A percentile compares a stretch with the other conserved stretches of the same genome.
These are phyloP conservation scores for Creolimax fragrantissima DNA, from an alignment of 78 protist species.

Conservation along the genomic window DNA sequence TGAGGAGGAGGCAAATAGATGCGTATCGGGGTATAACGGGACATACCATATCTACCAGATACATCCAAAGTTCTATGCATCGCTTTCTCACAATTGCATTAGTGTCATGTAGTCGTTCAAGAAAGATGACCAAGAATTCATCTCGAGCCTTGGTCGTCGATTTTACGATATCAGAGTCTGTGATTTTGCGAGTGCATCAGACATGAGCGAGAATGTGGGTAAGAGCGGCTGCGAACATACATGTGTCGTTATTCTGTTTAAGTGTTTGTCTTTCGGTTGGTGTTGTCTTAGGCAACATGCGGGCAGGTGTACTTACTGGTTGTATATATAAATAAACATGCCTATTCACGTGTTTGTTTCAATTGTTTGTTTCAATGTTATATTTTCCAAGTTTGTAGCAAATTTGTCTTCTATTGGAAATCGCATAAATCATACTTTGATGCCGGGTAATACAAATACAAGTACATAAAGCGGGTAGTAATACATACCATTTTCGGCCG, in stretches of 20 bases:
- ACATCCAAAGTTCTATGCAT: not conserved
- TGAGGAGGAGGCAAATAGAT: no score
- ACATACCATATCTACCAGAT: not conserved
- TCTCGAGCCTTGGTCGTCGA: not conserved
- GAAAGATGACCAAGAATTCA: not conserved
- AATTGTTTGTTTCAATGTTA: no score
- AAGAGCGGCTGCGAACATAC: not conserved
- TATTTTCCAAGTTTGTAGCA: not conserved
- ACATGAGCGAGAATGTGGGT: not conserved
- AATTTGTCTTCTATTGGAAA: not conserved
- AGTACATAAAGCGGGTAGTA: no score
- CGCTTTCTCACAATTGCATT: slow-evolving; percentile 2
- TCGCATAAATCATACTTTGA: no score
- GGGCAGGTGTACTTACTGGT: not conserved
- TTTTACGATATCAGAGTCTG: not conserved
- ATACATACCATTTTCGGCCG: no score
- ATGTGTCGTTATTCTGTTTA: not conserved
- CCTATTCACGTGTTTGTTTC: not conserved
- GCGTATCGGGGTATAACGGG: no score
- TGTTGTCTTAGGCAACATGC: not conserved
- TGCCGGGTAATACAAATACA: no score
- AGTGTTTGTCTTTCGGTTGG: not conserved
- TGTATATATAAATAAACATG: not conserved
- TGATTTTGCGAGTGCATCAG: not conserved
- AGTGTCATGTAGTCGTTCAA: not conserved